Evolutionary conservation across 176 grass and related monocot genomes (phyloP).

Genomic region (Alopecurus myosuroides): DNA sequence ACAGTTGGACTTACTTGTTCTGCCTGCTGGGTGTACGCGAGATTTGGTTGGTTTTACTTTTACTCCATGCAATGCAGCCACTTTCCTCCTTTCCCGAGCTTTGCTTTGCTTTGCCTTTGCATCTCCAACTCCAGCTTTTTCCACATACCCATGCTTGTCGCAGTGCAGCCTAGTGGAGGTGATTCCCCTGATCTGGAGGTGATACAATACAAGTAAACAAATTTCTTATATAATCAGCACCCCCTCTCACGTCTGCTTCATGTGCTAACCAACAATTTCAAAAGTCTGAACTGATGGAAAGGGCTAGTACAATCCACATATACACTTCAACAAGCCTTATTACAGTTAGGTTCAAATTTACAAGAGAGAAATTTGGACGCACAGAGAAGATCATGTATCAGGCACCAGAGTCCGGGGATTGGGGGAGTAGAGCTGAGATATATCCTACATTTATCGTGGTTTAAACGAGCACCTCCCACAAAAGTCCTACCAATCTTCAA

Average conservation of each 20-base stretch:
- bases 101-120: constrained; percentile 15
- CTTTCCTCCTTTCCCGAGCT: background rate
- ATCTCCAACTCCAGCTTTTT: background rate
- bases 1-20: background rate
- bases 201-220: background rate
- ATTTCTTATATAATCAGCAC: background rate
- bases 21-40: background rate
- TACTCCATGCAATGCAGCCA: constrained; percentile 12
- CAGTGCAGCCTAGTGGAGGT: constrained; percentile 5
- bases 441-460: background rate
- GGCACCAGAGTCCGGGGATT: background rate
- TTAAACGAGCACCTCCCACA: background rate
- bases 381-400: background rate
- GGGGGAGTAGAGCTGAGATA: background rate
- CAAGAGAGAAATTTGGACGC: background rate
- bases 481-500: background rate
- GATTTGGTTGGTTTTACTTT: constrained; percentile 6
- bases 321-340: no score
- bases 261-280: no score
- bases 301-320: no score
- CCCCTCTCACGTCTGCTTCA: no score
- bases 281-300: no score
- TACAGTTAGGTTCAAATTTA: background rate
- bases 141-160: background rate
- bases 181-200: background rate